Evolutionary conservation across 495 filamentous ascomycete species (phyloP).

Genomic region (Neohortaea acidophila): DNA sequence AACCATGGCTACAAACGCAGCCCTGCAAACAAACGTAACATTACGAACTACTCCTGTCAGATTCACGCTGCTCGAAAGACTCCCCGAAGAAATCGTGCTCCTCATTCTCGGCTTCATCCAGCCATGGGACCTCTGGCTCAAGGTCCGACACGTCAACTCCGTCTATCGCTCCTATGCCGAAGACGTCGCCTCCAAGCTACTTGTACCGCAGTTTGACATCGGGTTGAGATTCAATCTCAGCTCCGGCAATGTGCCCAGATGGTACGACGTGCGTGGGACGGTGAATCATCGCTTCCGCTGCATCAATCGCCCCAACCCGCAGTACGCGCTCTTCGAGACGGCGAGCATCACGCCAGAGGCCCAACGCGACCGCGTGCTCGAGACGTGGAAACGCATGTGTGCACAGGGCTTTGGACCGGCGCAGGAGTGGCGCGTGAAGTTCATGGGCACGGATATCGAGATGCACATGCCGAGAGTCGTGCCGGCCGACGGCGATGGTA

Average conservation of each 20-base stretch:
- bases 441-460: background rate
- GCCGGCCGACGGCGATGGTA: background rate
- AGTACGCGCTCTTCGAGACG: constrained; percentile 4
- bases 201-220: background rate
- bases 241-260: constrained; percentile 2
- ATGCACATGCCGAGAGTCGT: constrained; percentile 7
- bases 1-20: no score
- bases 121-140: background rate
- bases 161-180: background rate
- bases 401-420: constrained; percentile 2
- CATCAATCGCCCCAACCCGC: constrained; percentile 4
- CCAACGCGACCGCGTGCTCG: background rate
- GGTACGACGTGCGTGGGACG: constrained; percentile 12
- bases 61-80: no score
- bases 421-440: constrained; percentile 9
- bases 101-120: constrained; percentile 3
- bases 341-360: background rate
- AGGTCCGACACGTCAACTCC: background rate
- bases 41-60: background rate
- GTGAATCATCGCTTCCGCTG: constrained; percentile 1
- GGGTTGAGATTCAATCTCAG: constrained; percentile 3
- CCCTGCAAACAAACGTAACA: background rate
- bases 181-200: background rate
- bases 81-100: constrained; percentile 7
- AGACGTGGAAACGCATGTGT: constrained; percentile 6